Evolutionary conservation across 2,329 filamentous ascomycete species (phyloP).

Genomic region (Nothophoma quercina): DNA sequence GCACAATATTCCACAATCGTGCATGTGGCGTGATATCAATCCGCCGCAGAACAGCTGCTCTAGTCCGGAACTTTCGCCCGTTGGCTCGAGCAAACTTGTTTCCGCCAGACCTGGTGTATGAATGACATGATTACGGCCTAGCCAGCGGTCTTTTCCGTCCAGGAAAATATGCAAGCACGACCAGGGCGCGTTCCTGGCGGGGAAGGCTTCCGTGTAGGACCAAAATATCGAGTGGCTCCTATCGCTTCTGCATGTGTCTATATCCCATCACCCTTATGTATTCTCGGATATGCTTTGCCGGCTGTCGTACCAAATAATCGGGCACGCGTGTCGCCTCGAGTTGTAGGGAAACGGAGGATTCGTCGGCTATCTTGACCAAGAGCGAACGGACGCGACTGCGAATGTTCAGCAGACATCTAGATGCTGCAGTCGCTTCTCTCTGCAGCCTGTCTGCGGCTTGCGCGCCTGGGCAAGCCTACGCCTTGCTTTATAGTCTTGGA

Average conservation of each 20-base stretch:
- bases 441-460: neutral
- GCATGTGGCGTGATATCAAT: neutral
- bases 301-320: neutral
- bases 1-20: neutral
- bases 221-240: neutral
- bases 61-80: neutral
- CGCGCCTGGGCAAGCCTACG: neutral
- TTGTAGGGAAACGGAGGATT: neutral
- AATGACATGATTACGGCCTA: neutral
- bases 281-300: neutral
- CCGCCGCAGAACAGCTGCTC: neutral
- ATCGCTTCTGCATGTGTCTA: neutral
- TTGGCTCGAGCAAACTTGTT: neutral
- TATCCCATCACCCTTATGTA: neutral
- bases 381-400: neutral
- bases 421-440: neutral
- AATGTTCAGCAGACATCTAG: neutral
- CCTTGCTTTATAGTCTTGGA: neutral
- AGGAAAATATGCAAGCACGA: neutral
- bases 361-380: neutral
- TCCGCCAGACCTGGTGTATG: neutral
- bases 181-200: neutral
- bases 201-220: neutral
- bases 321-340: neutral
- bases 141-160: neutral